Evolutionary conservation across 352 stramenopile genomes (phyloP), one percentile per base, ranked within the genome.

Genomic region (Globisporangium abappressorium): DNA sequence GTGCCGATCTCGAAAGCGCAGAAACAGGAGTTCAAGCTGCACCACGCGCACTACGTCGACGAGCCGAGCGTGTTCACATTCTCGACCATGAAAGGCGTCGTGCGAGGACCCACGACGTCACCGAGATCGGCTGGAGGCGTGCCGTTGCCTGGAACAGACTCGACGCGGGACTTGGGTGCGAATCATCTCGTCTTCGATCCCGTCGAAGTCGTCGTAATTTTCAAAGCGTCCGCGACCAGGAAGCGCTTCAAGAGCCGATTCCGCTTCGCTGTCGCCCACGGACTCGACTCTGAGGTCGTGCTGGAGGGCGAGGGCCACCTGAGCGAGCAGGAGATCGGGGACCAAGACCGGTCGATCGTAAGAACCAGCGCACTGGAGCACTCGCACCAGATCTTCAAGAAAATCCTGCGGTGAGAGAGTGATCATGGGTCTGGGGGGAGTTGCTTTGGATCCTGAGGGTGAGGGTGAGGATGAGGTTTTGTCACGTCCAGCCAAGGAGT

Each of bases 271-370:
- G 84, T 95, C 2, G 73, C 77, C 26, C 59, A 85, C 41, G 87
- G 85, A 24, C 65, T 80, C 24, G 83, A 83, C 59, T 91, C 87
- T 61, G 87, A 95, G 61, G 62, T 95, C 18, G 77, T 90, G 36
- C 71, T 95, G 18, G 79, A 93, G 70, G 87, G 87, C 26, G 73
- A 80, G 20, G 84, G 85, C 1, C 85, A 91, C 57, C 73, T 92
- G 28, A 69, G 82, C 26, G 85, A 94, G 65, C 57, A 69, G 22
- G 68, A 83, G 4, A 64, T 80, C 47, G 18, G n/a, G 5, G 81
- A 91, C 49, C 76, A 82, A n/a, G 77, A 88, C 54, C 76, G 81
- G 6, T 68, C 80, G 14, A 70, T 87, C 41, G 79, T 81, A 3
- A 72, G 64, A 2, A 74, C 77, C 1, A 64, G 54, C 3, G 73